Conservation (phyloP, 768 basidiomycete genomes). For the Serendipita indica region DNA sequence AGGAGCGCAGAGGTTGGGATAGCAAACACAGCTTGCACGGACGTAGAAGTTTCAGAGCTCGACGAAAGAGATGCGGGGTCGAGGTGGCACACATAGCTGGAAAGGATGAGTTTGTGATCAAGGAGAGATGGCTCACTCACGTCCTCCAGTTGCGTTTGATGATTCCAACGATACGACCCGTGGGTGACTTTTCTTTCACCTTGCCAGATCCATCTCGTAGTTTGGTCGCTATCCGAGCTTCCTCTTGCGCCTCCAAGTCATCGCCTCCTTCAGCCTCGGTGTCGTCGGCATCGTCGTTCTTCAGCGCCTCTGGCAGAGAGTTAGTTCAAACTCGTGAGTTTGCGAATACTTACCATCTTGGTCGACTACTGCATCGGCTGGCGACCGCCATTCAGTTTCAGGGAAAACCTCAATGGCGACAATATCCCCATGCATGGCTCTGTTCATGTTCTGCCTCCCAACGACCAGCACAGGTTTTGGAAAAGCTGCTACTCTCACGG, state of each 20-base stretch:
- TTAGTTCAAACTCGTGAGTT: neutral
- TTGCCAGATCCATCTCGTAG: constrained; percentile 22
- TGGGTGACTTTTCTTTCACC: constrained; percentile 61
- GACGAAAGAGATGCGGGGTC: constrained; percentile 79
- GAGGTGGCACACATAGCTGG: constrained; percentile 86
- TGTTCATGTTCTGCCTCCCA: constrained; percentile 89
- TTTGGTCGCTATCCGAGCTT: constrained; percentile 21
- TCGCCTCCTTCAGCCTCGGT: constrained; percentile 32
- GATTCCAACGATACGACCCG: constrained; percentile 80
- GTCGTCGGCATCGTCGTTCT: constrained; percentile 76
- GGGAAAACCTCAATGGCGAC: constrained; percentile 82
- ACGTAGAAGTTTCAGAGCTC: constrained; percentile 58
- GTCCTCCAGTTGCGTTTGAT: constrained; percentile 94
- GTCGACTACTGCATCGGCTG: constrained; percentile 84
- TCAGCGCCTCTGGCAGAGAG: constrained; percentile 44
- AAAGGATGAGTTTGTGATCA: neutral
- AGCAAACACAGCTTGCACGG: constrained; percentile 85
- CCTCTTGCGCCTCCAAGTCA: constrained; percentile 31
- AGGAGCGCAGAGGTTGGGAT: constrained; percentile 83
- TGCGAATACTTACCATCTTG: constrained; percentile 53
- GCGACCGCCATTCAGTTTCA: constrained; percentile 82
- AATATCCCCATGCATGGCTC: constrained; percentile 84
- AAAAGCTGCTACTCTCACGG: constrained; percentile 57
- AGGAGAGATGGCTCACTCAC: constrained; percentile 31
- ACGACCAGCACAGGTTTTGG: constrained; percentile 68